Evolutionary conservation across 306 rosid species (phyloP), one percentile per base, ranked within the genome.

Genomic region (Albizia julibrissin): DNA sequence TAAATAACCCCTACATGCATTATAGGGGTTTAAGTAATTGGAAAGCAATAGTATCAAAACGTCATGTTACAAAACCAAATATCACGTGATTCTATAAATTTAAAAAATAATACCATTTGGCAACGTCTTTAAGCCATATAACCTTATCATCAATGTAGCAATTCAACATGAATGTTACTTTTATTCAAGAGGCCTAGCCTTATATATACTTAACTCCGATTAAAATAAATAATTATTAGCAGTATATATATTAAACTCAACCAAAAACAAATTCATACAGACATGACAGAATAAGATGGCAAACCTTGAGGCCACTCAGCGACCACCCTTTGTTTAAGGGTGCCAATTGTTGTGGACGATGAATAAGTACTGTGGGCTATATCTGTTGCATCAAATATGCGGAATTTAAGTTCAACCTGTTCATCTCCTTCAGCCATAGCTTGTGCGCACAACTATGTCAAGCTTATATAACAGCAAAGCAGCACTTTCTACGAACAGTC

Each of bases 221-320:
- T 42, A 78, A 78, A 69, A 75, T 6, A 62, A 43, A 39, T 3
- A 81, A 81, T 64, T 70, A 71, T 50, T 58, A 79, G 33, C 49
- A 54, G 12, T 29, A 12, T 52, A 74, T 61, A 78, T 59, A 40
- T 11, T 27, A 54, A 26, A 21, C 33, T 24, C 9, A 21, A 34
- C 66, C 26, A 54, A 37, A 67, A 58, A 47, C 33, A 22, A 31
- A 29, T 58, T 33, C 12, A 26, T n/a, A 84, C 18, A 76, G 46
- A 76, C 46, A 39, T 54, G 61, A 21, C 54, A 82, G 54, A 18
- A 83, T 31, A 58, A 83, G 34, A 80, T n/a, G 81, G 40, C 83
- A 58, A 81, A 91, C 95, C 95, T 87, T 87, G 88, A 78, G 97
- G 97, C 97, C 95, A 93, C 86, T 88, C 91, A 62, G 89, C 81